Evolutionary conservation across 768 basidiomycete species (phyloP), one percentile per base, ranked within the genome.

Genomic region (Hemileccinum impolitum): DNA sequence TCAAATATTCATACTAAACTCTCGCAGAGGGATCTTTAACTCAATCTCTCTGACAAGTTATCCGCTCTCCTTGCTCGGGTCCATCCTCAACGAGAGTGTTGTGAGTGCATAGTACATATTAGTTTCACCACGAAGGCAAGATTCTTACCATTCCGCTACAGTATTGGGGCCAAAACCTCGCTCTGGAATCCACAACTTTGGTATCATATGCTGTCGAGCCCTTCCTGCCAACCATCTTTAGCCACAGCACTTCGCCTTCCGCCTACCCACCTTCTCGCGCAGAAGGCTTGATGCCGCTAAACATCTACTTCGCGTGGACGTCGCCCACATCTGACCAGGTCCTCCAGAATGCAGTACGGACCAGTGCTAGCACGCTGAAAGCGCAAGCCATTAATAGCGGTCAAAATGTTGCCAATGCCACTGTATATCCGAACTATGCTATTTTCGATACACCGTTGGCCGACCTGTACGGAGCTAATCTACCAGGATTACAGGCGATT

Each of bases 401-500:
- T 10, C 77, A 79, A 57, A 26, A 67, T 39, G 47, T 72, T 12
- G 58, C 51, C 8, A 56, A 69, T 23, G 74, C 69, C 5, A 53
- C 75, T 3, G 38, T 71, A 25, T 83, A 86, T 55, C 68, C 47
- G 23, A 31, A 9, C 39, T 12, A 35, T 40, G 36, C 81, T 1
- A 66, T 79, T 1, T 69, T 58, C 47, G 73, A 73, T 48, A 82
- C 80, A 12, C 73, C 78, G 0, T 34, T 81, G 28, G 56, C 66
- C 25, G 36, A 59, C 4, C 60, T 84, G 28, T 84, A 78, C 50
- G 81, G 79, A 0, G 56, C 54, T 1, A 77, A 81, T 42, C 3
- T 45, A 19, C 21, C 61, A 4, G 58, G 39, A 38, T 57, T 84
- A 43, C 53, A 64, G 40, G 51, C 44, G 10, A 59, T 82, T 17